Base-by-base conservation (phyloP, 2,329 filamentous ascomycete genomes). In the Verticillium nonalfalfae region DNA sequence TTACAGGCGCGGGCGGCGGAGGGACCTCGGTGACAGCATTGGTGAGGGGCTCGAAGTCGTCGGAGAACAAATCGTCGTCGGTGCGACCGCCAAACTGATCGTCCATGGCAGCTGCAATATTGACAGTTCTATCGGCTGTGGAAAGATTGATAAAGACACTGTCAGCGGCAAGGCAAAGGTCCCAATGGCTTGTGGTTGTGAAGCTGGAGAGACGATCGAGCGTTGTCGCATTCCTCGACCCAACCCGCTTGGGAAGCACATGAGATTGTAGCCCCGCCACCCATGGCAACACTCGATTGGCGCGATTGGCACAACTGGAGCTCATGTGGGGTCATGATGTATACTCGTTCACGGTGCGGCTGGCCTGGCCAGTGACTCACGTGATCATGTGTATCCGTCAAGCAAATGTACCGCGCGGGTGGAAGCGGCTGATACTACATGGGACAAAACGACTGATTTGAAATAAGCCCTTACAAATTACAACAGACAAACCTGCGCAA, bases 1-100 rank as follows among this genome's bases (percentile, higher is more conserved):
- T 38, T 34, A 59, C 52, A 56, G 60, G 64, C 54, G 60, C 61
- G 59, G n/a, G 45, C 10, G 7, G n/a, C 15, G n/a, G 11, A 21
- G 7, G 18, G 18, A 26, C 7, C 18, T 4, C 45, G 18, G 45
- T 3, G 10, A 18, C 18, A 4, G 6, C 35, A n/a, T 45, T 38
- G 56, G 34, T 31, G 36, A 58, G 35, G 7, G 83, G 83, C 70
- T 86, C 84, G 62, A 86, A 85, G 67, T 87, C 84, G 66, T 87
- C 85, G 63, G 81, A 81, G 69, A 87, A 87, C 62, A 87, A 78
- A 68, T 86, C 84, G 66, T 87, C 85, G 68, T 87, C 84, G 56
- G 84, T 86, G 21, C 84, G 78, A 57, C 83, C 84, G 62, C 81
- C 79, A 66, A 86, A 86, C 68, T 86, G 84, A 65, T 86, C 84